Evolutionary conservation across 2,329 filamentous ascomycete species (phyloP).

Genomic region (Cordyceps fumosorosea): DNA sequence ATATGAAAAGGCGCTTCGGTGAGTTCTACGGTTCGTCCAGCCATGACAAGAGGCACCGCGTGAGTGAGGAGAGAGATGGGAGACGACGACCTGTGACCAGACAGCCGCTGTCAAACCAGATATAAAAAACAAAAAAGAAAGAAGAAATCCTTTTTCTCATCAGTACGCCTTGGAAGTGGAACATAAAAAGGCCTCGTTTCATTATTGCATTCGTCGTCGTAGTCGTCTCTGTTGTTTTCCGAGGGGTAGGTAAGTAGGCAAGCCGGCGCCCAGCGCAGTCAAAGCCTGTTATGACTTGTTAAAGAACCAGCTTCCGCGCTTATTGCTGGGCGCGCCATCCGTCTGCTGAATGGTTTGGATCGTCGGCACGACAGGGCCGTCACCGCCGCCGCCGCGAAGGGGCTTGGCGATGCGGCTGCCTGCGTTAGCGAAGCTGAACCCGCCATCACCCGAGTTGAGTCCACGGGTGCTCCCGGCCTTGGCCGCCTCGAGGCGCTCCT

Average conservation of each 20-base stretch:
- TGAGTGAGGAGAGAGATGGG: not conserved
- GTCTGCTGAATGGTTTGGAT: constrained; percentile 54
- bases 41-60: not conserved
- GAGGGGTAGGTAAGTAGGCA: not conserved
- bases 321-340: constrained; percentile 45
- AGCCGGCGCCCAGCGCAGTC: not conserved
- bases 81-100: constrained; percentile 1
- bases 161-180: not conserved
- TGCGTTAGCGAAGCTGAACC: constrained; percentile 63
- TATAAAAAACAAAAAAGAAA: constrained; percentile 2
- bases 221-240: constrained; percentile 7
- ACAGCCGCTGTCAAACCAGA: constrained; percentile 6
- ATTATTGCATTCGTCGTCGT: constrained; percentile 12
- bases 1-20: not conserved
- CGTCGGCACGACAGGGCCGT: constrained; percentile 43
- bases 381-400: constrained; percentile 53
- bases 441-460: constrained; percentile 59
- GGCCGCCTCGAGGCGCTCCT: constrained; percentile 92
- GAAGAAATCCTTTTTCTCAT: not conserved
- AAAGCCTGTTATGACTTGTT: constrained; percentile 44
- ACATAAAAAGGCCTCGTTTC: constrained; percentile 2
- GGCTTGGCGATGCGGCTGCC: constrained; percentile 66
- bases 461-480: constrained; percentile 87
- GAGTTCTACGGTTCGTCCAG: not conserved
- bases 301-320: constrained; percentile 71